These are phyloP conservation scores for Cyclotella atomus DNA, from an alignment of 108 stramenopile species.

Conservation along the genomic window DNA sequence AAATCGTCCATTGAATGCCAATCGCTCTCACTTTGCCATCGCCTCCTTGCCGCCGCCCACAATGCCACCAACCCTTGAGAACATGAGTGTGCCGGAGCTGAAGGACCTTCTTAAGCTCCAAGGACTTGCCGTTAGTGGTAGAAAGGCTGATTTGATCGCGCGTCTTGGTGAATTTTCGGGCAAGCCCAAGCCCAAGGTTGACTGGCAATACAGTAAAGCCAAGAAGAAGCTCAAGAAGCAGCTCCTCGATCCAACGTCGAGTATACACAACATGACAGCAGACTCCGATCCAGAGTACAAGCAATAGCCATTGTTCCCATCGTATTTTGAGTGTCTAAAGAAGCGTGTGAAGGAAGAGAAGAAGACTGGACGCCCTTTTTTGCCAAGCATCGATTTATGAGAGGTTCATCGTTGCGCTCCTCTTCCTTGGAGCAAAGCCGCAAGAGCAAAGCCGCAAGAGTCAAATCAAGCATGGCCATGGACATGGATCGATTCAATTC, in stretches of 20 bases:
- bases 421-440: too few species aligned
- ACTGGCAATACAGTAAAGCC: conserved; percentile 27
- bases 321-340: conserved; percentile 12
- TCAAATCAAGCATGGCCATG: too few species aligned
- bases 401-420: too few species aligned
- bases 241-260: conserved; percentile 14
- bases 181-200: conserved; percentile 7
- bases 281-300: conserved; percentile 8
- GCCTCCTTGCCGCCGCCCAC: neutral
- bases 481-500: too few species aligned
- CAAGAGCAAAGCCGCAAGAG: too few species aligned
- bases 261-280: conserved; percentile 15
- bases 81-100: neutral
- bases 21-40: neutral
- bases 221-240: conserved; percentile 25
- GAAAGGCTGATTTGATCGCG: conserved; percentile 7
- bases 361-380: too few species aligned
- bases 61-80: neutral
- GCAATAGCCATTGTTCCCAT: conserved; percentile 21
- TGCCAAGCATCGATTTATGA: too few species aligned
- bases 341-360: neutral
- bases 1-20: too few species aligned
- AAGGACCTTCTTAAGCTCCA: neutral
- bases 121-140: conserved; percentile 6
- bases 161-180: neutral